Base-by-base conservation (phyloP, 169 alveolate genomes). In the Plasmodium fragile region DNA sequence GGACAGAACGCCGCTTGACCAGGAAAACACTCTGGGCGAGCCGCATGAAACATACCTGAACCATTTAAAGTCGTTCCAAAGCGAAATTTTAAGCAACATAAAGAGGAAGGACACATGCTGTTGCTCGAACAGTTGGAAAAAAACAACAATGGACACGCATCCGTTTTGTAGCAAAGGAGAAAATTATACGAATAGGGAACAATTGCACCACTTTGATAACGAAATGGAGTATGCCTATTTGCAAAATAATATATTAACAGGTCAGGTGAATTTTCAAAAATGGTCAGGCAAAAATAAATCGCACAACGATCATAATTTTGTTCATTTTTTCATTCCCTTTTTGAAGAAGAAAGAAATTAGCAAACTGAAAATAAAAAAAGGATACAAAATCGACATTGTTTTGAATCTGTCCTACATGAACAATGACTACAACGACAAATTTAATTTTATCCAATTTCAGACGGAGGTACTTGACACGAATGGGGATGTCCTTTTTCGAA, bases 241-340 rank as follows among this genome's bases (percentile, higher is more conserved):
- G 25, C 85, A 73, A 84, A 84, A 77, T 73, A 84, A 84, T 16
- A 69, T 84, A 73, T 84, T 84, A 84, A 84, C 41, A 84, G 93
- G 93, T 16, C 79, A 84, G 59, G 79, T 75, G 41, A 30, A 73
- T 73, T 84, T 84, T 84, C 55, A 84, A 30, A 72, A 84, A 28
- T 22, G 43, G 43, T 25, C 59, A 81, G 34, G 16, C 69, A 34
- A 83, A 69, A 13, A 28, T 49, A 36, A 49, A 18, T 45, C 28
- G 5, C 39, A 49, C 41, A 77, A 75, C 18, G 36, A 85, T 32
- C 32, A 85, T 1, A 32, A n/a, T 52, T 36, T 85, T 85, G n/a
- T 53, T 43, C 41, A 34, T 22, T 73, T 73, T 85, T 45, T 85
- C 13, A 49, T 22, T 30, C 92, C 92, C 30, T 41, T 83, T 83